Evolutionary conservation across 768 basidiomycete species (phyloP), one percentile per base, ranked within the genome.

Genomic region (Rhizopogon rudus): DNA sequence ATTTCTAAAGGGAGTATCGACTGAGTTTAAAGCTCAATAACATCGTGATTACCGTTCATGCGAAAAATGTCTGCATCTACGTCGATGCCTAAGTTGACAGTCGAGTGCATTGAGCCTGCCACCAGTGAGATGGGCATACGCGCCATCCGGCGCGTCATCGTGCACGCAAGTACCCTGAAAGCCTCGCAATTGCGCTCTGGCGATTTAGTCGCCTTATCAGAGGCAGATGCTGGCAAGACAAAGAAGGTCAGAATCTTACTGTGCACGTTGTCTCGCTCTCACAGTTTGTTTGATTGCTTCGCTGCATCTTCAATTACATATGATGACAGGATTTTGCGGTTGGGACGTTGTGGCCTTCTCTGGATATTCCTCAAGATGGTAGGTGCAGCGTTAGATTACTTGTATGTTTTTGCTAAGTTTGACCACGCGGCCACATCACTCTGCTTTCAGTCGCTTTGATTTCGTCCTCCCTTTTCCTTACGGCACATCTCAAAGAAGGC

Each of bases 261-360:
- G 51, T 57, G 51, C 55, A 56, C 54, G 53, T 48, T 50, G 43
- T 54, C 42, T 35, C 33, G 45, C 31, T 48, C 44, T 51, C 40
- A 17, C 41, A 53, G 44, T 45, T 53, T 49, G 14, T 51, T 53
- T 35, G 44, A 33, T 53, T 45, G 43, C 50, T 41, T 31, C 55
- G 50, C 52, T 28, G n/a, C 54, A 40, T 53, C 43, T 55, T 56
- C 51, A n/a, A 59, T 53, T 48, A 61, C 40, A 58, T 39, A 42
- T 20, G 49, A 44, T 61, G 59, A 58, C 63, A 87, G 86, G 69
- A 75, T 43, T 84, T 85, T 67, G 81, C 84, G 12, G 73, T 91
- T 52, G 91, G 90, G 5, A 71, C 84, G 44, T 78, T 81, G 61
- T 92, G 90, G 90, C 88, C 89, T n/a, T 87, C 85, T 40, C 62